A percentile compares a stretch with the other conserved stretches of the same genome.
Evolutionary conservation across 306 rosid species (phyloP).

Genomic region (Cucumis cinereus): DNA sequence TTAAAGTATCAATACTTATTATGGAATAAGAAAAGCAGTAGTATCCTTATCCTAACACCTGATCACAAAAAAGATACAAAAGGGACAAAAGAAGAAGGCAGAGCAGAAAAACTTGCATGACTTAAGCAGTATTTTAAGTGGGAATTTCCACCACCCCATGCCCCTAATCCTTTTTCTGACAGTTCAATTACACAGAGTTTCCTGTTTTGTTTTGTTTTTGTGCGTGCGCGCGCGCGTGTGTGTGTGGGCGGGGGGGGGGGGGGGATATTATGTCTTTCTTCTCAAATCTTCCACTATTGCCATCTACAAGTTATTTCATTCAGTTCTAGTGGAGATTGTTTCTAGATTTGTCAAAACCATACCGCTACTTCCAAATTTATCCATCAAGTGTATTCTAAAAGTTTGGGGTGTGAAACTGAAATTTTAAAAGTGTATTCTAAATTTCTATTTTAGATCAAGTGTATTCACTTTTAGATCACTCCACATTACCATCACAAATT

Average conservation of each 20-base stretch:
- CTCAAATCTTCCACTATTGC: background rate
- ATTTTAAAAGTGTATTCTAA: no score
- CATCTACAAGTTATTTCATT: background rate
- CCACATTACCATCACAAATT: no score
- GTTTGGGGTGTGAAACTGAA: background rate
- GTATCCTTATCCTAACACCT: background rate
- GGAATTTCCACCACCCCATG: background rate
- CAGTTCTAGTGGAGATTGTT: background rate
- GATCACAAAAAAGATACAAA: background rate
- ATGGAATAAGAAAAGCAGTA: background rate
- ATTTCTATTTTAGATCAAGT: no score
- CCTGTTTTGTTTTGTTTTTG: no score
- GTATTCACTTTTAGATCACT: no score
- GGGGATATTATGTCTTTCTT: background rate
- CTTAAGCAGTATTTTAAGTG: background rate
- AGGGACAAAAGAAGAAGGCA: background rate
- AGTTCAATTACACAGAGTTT: background rate
- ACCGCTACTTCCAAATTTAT: background rate
- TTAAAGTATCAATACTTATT: background rate
- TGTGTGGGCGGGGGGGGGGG: no score
- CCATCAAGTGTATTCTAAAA: background rate
- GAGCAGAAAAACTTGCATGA: background rate
- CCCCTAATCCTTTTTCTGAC: background rate
- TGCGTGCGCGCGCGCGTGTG: no score
- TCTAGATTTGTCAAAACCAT: background rate